phyloP scores from a whole-genome alignment of 495 filamentous ascomycete genomes.

The Daldinia caldariorum region DNA sequence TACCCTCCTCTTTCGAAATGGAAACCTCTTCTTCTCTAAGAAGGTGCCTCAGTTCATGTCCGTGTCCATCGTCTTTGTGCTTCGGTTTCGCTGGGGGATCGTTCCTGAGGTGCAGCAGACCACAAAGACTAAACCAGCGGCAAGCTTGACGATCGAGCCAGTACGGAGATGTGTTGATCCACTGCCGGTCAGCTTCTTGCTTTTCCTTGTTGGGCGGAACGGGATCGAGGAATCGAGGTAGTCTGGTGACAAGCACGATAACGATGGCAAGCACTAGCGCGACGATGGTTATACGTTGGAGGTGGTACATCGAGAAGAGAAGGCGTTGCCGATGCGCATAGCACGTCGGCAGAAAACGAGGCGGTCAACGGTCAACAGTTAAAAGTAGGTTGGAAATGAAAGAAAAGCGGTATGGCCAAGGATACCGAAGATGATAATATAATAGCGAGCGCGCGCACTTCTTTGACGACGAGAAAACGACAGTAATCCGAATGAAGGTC shows the following conservation, averaged over 20 bases:
- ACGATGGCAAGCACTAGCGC: constrained; percentile 42
- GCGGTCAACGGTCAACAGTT: not conserved
- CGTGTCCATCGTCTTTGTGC: constrained; percentile 32
- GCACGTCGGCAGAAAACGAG: constrained; percentile 30
- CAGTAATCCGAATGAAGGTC: constrained; percentile 34
- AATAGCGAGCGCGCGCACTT: constrained; percentile 15
- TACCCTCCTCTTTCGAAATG: constrained; percentile 24
- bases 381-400: constrained; percentile 1
- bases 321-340: constrained; percentile 36
- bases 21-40: constrained; percentile 25
- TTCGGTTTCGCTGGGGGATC: constrained; percentile 57
- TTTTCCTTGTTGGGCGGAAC: constrained; percentile 54
- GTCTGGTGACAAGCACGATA: constrained; percentile 49
- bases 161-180: constrained; percentile 75
- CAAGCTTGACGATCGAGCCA: constrained; percentile 81
- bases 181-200: constrained; percentile 68
- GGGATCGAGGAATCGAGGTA: constrained; percentile 57
- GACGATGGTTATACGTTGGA: constrained; percentile 51
- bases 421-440: constrained; percentile 6
- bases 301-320: constrained; percentile 47
- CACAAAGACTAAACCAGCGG: constrained; percentile 77
- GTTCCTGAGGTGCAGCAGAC: constrained; percentile 67
- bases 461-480: constrained; percentile 23
- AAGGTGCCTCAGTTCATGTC: constrained; percentile 40
- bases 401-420: constrained; percentile 32